A percentile compares a stretch with the other conserved stretches of the same genome.
Evolutionary conservation across 805 yeast genomes (phyloP).

Genomic region (Helenozyma baotianmanensis): DNA sequence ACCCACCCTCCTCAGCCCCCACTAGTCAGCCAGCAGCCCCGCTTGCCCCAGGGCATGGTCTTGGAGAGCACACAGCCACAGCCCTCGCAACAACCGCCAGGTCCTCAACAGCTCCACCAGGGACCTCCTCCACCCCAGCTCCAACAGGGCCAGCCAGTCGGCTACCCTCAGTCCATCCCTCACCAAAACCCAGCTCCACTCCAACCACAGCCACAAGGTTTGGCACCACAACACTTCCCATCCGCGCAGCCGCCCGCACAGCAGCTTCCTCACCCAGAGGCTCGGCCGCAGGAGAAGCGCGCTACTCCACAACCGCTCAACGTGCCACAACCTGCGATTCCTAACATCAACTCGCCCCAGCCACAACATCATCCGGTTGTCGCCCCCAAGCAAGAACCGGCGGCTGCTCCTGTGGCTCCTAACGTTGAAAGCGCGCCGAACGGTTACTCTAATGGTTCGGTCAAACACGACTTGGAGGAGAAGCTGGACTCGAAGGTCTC

Average conservation of each 20-base stretch:
- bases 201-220: constrained; percentile 14
- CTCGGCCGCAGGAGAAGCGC: constrained; percentile 1
- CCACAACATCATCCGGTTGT: too few species aligned
- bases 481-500: constrained; percentile 27
- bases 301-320: constrained; percentile 5
- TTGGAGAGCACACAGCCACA: constrained; percentile 41
- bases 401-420: too few species aligned
- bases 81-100: constrained; percentile 13
- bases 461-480: constrained; percentile 38
- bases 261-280: constrained; percentile 4
- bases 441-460: constrained; percentile 10
- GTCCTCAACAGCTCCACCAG: constrained; percentile 11
- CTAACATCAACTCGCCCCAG: background rate
- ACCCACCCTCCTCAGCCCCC: constrained; percentile 62
- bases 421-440: constrained; percentile 1
- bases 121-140: constrained; percentile 9
- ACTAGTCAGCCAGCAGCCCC: constrained; percentile 59
- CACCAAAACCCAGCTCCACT: constrained; percentile 1
- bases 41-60: constrained; percentile 61
- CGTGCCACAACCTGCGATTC: too few species aligned
- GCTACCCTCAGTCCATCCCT: background rate
- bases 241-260: constrained; percentile 1
- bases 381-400: too few species aligned
- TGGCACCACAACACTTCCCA: constrained; percentile 6
- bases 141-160: constrained; percentile 6